Conservation (phyloP, 176 grass and related monocot genomes). For the Pharus latifolius region DNA sequence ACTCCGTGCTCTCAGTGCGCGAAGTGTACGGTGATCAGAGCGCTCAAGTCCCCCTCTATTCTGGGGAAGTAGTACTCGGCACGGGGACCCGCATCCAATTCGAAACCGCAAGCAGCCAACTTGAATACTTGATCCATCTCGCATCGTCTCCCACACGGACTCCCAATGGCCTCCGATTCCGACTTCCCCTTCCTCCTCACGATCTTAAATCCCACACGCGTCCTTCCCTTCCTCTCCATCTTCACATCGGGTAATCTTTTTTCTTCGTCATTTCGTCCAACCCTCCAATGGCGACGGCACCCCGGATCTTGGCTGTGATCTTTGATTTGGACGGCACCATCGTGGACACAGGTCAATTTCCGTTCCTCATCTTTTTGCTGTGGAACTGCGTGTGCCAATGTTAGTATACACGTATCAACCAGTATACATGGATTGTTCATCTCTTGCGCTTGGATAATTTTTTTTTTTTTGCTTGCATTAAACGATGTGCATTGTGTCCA, state of each 20-base stretch:
- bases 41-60: too few species aligned
- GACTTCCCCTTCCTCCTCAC: not conserved
- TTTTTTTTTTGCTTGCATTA: too few species aligned
- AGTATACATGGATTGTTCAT: too few species aligned
- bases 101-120: not conserved
- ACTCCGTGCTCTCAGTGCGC: too few species aligned
- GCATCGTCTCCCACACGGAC: too few species aligned
- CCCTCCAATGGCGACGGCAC: constrained; percentile 35
- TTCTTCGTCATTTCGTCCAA: not conserved
- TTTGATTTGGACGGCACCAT: constrained; percentile 88
- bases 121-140: not conserved
- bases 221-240: not conserved
- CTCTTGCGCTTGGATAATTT: too few species aligned
- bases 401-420: too few species aligned
- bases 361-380: not conserved
- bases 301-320: constrained; percentile 44
- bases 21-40: too few species aligned
- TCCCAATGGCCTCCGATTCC: constrained; percentile 19
- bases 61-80: not conserved
- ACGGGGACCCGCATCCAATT: not conserved
- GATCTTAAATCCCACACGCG: constrained; percentile 21
- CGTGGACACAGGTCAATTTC: constrained; percentile 43
- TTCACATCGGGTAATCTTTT: not conserved
- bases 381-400: too few species aligned
- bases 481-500: not conserved